Conservation (phyloP, 257 asterid species). For the Fraxinus cuspidata region DNA sequence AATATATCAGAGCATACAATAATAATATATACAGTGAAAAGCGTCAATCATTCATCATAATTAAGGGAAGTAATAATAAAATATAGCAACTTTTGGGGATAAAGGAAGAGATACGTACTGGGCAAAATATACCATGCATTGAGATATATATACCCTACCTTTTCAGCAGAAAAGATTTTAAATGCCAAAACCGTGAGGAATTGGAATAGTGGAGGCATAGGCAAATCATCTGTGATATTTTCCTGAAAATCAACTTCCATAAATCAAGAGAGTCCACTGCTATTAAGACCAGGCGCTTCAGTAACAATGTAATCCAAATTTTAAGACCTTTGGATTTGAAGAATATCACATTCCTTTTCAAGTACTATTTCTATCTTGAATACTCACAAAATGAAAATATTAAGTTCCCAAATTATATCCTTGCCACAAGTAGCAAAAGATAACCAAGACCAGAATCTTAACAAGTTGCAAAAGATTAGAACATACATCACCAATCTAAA, state of each 20-base stretch:
- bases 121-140: neutral
- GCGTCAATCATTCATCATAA: neutral
- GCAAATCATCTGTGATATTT: constrained; percentile 64
- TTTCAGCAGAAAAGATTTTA: constrained; percentile 68
- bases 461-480: neutral
- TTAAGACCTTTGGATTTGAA: constrained; percentile 4
- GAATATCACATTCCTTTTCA: neutral
- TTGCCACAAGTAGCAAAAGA: neutral
- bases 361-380: constrained; percentile 12
- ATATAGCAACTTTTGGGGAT: constrained; percentile 9
- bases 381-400: neutral
- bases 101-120: neutral
- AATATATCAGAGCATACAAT: neutral
- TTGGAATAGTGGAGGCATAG: constrained; percentile 96
- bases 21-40: neutral
- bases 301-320: constrained; percentile 7
- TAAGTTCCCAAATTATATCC: neutral
- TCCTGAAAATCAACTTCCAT: constrained; percentile 48
- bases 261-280: constrained; percentile 20
- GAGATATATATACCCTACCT: constrained; percentile 42
- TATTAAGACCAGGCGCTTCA: constrained; percentile 10
- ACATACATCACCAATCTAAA: neutral
- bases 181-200: constrained; percentile 87
- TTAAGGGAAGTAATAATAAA: neutral
- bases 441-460: constrained; percentile 4